Evolutionary conservation across 2,329 filamentous ascomycete genomes (phyloP), one percentile per base, ranked within the genome.

Genomic region (Emmonsiellopsis sp.): DNA sequence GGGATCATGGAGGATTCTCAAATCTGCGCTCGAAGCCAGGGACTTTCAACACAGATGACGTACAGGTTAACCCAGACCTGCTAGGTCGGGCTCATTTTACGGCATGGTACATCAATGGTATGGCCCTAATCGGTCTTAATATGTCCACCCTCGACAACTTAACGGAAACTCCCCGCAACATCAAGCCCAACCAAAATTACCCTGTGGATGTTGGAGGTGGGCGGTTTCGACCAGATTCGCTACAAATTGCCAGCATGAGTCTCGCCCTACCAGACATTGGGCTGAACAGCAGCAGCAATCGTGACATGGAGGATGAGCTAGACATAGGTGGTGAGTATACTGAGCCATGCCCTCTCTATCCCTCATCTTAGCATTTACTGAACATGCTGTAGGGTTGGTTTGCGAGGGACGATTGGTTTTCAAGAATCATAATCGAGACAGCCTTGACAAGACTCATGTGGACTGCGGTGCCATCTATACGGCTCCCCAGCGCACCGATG

Each of bases 1-100:
- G 62, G 0, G 72, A 75, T 54, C 62, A 62, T 1, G 73, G 73
- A 1, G 73, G 73, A 0, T 73, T 75, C 50, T 57, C 60, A 2
- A 60, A 70, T 10, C 31, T 52, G 26, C 41, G 41, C 8, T n/a
- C 35, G 35, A 10, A 10, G 13, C 9, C 35, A n/a, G 35, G 5
- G 13, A 38, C 9, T 10, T 38, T 38, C 35, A 38, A 38, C 35
- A 38, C 35, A 10, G 35, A 38, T 38, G 35, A 38, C 13, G 35
- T 38, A 9, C 35, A 38, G 7, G 13, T n/a, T 10, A 38, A 38
- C 13, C 35, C 35, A 10, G 35, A 38, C 35, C 13, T 38, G 35
- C 35, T 38, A 2, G 35, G 35, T 10, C 35, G 35, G 13, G 35
- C 35, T 38, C 35, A 38, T 38, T 9, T 38, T 38, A 6, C 35